Conservation (phyloP, 2,329 filamentous ascomycete genomes). For the Trichoderma atroviride region DNA sequence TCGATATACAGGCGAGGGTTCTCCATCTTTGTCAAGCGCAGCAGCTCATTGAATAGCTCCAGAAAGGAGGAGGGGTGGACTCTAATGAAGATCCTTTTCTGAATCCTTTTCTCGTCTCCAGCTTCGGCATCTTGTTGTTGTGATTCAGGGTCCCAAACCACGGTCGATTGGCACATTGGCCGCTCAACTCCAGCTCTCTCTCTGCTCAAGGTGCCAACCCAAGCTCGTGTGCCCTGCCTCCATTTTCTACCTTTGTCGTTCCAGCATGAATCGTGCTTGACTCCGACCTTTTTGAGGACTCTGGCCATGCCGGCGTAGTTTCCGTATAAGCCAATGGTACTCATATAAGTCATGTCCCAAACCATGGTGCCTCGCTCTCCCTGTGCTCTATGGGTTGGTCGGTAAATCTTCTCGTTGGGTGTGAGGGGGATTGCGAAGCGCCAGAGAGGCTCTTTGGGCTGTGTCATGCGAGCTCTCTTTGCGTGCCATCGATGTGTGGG, state of each 20-base stretch:
- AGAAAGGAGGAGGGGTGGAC: conserved; percentile 81
- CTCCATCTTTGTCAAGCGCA: conserved; percentile 59
- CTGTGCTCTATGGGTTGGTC: conserved; percentile 80
- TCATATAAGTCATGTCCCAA: conserved; percentile 95
- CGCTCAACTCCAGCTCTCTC: conserved; percentile 53
- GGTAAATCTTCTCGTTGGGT: conserved; percentile 86
- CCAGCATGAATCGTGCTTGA: conserved; percentile 64
- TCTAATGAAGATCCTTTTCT: conserved; percentile 65
- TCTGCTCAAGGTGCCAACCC: conserved; percentile 54
- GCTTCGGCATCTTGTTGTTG: not conserved
- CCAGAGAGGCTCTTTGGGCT: conserved; percentile 80
- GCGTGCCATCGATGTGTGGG: conserved; percentile 94
- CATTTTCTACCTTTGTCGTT: conserved; percentile 68
- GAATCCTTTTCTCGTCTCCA: conserved; percentile 32
- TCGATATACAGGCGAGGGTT: conserved; percentile 65
- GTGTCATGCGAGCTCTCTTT: conserved; percentile 87
- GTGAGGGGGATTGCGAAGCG: conserved; percentile 83
- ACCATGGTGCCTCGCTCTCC: conserved; percentile 75
- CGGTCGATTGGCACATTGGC: conserved; percentile 70
- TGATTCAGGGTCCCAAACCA: conserved; percentile 70
- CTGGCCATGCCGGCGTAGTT: conserved; percentile 63
- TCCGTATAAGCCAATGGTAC: conserved; percentile 79
- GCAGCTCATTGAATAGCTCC: conserved; percentile 66
- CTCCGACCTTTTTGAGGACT: conserved; percentile 66
- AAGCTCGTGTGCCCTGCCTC: conserved; percentile 58